Evolutionary conservation across 1,139 yeast species (phyloP).

Genomic region (Zygosaccharomyces sapae): DNA sequence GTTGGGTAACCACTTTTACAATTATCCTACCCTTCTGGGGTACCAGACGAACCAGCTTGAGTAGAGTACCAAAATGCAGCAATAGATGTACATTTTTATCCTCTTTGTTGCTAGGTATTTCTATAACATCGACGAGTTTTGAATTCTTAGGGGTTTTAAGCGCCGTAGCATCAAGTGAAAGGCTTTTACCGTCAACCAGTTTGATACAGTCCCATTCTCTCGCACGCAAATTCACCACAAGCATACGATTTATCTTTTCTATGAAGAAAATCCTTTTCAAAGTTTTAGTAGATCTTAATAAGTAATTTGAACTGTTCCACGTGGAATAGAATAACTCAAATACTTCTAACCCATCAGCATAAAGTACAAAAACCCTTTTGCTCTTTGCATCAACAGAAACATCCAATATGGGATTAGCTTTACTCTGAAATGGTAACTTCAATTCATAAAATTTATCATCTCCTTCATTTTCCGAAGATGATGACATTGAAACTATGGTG

Average conservation of each 20-base stretch:
- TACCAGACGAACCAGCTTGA: slow-evolving; percentile 17
- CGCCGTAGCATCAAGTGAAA: slow-evolving; percentile 19
- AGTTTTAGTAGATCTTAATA: slow-evolving; percentile 27
- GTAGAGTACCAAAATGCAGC: slow-evolving; percentile 13
- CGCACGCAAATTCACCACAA: slow-evolving; percentile 23
- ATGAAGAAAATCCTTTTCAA: slow-evolving; percentile 22
- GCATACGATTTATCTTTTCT: slow-evolving; percentile 27
- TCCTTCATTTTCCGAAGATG: slow-evolving; percentile 1
- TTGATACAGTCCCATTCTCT: slow-evolving; percentile 30
- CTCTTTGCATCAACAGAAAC: slow-evolving; percentile 9
- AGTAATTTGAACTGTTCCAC: slow-evolving; percentile 21
- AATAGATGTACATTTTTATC: slow-evolving; percentile 10
- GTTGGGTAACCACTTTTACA: slow-evolving; percentile 8
- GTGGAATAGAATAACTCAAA: slow-evolving; percentile 22
- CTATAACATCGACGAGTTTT: slow-evolving; percentile 16
- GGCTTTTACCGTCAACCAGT: slow-evolving; percentile 26
- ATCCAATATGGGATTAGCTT: slow-evolving; percentile 22
- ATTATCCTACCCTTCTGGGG: slow-evolving; percentile 17
- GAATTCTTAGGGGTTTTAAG: slow-evolving; percentile 9
- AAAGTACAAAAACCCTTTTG: slow-evolving; percentile 18
- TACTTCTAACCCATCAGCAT: slow-evolving; percentile 24
- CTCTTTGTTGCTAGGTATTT: slow-evolving; percentile 7
- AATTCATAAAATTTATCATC: slow-evolving; percentile 14
- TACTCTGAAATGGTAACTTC: slow-evolving; percentile 19
- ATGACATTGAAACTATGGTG: slow-evolving; percentile 4